phyloP scores from a whole-genome alignment of 2,329 filamentous ascomycete species.

The Hymenoscyphus albidus region DNA sequence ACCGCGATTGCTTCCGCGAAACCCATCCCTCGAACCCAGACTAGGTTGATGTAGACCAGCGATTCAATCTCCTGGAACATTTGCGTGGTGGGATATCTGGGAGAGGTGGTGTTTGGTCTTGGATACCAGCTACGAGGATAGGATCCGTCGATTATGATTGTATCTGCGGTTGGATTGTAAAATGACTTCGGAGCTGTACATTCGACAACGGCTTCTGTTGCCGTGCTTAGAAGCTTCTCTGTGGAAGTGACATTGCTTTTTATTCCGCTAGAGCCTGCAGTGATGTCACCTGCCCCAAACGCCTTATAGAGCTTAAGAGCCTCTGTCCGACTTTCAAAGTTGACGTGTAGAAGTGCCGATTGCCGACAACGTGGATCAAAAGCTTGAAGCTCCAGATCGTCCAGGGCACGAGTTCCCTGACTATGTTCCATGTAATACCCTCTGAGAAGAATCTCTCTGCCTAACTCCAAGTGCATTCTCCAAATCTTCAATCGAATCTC shows the following conservation, averaged over 20 bases:
- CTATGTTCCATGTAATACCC: no score
- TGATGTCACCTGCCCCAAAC: neutral
- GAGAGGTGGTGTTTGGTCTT: neutral
- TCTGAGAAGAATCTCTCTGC: no score
- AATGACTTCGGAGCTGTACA: neutral
- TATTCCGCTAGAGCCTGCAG: no score
- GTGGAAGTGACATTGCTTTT: no score
- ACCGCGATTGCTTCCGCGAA: neutral
- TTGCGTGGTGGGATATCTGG: neutral
- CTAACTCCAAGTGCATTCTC: no score
- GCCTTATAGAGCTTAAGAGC: neutral
- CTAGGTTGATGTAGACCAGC: neutral
- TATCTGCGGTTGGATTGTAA: neutral
- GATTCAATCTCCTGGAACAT: neutral
- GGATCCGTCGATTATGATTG: neutral
- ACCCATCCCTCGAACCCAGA: neutral
- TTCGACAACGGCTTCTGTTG: neutral
- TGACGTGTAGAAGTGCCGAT: neutral
- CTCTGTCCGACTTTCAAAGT: neutral
- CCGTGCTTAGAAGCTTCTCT: no score
- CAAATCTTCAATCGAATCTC: no score
- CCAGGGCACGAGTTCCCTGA: neutral
- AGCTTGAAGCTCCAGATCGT: neutral
- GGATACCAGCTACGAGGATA: neutral
- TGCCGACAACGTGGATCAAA: neutral